Evolutionary conservation across 495 filamentous ascomycete genomes (phyloP).

Genomic region (Parachaetomium inaequale): DNA sequence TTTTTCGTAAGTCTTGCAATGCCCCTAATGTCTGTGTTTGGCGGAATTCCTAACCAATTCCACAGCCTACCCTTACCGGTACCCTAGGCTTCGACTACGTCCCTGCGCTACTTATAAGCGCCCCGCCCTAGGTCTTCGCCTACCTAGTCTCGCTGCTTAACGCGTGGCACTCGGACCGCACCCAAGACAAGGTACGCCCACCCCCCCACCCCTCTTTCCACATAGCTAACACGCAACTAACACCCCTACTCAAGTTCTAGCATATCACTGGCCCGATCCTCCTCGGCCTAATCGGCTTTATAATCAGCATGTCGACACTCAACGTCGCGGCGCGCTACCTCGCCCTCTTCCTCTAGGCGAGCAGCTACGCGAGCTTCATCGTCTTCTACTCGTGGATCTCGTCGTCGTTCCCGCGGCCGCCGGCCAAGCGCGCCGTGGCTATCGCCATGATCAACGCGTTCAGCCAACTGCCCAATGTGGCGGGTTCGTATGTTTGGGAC

Average conservation of each 20-base stretch:
- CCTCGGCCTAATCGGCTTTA: slow-evolving; percentile 64
- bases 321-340: slow-evolving; percentile 66
- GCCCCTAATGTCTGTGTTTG: slow-evolving; percentile 48
- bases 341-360: slow-evolving; percentile 67
- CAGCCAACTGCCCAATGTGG: slow-evolving; percentile 67
- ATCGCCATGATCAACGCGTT: slow-evolving; percentile 76
- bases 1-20: slow-evolving; percentile 40
- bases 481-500: slow-evolving; percentile 71
- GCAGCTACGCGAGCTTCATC: slow-evolving; percentile 59
- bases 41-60: slow-evolving; percentile 51
- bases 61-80: slow-evolving; percentile 70
- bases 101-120: slow-evolving; percentile 69
- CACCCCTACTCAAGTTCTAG: slow-evolving; percentile 48
- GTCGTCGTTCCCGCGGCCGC: slow-evolving; percentile 69
- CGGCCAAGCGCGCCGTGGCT: slow-evolving; percentile 73
- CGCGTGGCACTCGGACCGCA: slow-evolving; percentile 71
- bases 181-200: slow-evolving; percentile 48
- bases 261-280: slow-evolving; percentile 67
- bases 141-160: slow-evolving; percentile 67
- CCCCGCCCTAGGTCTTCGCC: slow-evolving; percentile 66
- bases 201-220: background rate
- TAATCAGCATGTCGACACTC: slow-evolving; percentile 66
- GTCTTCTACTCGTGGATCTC: slow-evolving; percentile 75
- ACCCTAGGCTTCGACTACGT: slow-evolving; percentile 69
- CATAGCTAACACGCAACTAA: background rate